phyloP scores from a whole-genome alignment of 148 eudicot genomes.

The Amaranthus hypochondriacus region DNA sequence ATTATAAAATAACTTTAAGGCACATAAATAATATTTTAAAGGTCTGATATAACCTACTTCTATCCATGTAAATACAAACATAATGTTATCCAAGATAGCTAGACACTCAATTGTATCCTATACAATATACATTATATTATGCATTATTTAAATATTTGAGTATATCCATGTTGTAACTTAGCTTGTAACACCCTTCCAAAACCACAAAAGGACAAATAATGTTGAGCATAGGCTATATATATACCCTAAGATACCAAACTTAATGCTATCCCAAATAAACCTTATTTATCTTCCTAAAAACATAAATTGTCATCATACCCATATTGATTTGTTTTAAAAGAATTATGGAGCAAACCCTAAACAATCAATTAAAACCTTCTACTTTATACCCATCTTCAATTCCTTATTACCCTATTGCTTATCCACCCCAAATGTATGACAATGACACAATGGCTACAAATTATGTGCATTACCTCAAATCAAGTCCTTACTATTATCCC shows the following conservation, averaged over 20 bases:
- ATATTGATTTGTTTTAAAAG: neutral
- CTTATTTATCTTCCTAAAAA: neutral
- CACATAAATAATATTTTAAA: too few relatives aligned
- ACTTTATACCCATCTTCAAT: neutral
- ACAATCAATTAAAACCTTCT: neutral
- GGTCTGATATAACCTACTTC: too few relatives aligned
- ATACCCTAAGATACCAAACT: neutral
- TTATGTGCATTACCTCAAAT: conserved; percentile 25
- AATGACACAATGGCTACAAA: conserved; percentile 27
- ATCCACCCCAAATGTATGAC: conserved; percentile 10
- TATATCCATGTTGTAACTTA: too few relatives aligned
- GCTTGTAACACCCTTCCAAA: too few relatives aligned
- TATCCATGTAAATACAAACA: too few relatives aligned
- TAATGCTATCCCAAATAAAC: neutral
- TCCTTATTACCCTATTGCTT: neutral
- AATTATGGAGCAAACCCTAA: conserved; percentile 20
- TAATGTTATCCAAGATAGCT: too few relatives aligned
- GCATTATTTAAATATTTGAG: too few relatives aligned
- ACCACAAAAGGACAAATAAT: too few relatives aligned
- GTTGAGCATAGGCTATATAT: neutral
- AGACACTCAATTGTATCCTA: too few relatives aligned
- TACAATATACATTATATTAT: too few relatives aligned
- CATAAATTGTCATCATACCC: neutral
- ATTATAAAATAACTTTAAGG: too few relatives aligned
- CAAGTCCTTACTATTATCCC: conserved; percentile 24